phyloP scores from a whole-genome alignment of 139 green algal species.

The Chlorella sp. region DNA sequence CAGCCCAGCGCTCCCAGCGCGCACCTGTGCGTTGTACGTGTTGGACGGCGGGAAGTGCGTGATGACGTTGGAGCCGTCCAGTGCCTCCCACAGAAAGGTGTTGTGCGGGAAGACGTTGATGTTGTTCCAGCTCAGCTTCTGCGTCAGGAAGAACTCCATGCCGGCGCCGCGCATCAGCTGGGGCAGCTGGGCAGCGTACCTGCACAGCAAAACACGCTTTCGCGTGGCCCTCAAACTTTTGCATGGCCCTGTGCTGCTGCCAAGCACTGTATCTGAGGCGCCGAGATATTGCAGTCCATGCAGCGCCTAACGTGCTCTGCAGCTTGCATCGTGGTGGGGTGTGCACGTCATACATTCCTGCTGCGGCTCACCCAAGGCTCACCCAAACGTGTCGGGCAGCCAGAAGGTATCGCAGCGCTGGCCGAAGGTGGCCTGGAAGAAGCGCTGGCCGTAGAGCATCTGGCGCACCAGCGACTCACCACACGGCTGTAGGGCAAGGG shows the following conservation, averaged over 20 bases:
- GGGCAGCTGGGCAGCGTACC: constrained; percentile 29
- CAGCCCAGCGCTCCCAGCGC: no score
- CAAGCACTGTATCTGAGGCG: neutral
- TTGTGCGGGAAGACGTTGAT: constrained; percentile 39
- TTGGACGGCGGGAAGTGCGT: constrained; percentile 25
- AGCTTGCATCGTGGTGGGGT: no score
- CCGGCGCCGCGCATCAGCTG: constrained; percentile 21
- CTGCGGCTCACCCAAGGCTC: no score
- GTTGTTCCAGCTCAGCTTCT: constrained; percentile 45
- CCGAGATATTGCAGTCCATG: no score
- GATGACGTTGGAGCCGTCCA: constrained; percentile 16
- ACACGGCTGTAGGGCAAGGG: constrained; percentile 4
- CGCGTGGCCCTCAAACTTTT: neutral
- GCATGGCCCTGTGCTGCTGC: neutral
- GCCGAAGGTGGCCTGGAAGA: constrained; percentile 22
- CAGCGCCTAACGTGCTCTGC: no score
- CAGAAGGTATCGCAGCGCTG: constrained; percentile 20
- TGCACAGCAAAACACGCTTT: neutral
- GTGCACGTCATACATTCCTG: no score
- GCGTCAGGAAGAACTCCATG: constrained; percentile 34
- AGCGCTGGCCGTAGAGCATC: constrained; percentile 32
- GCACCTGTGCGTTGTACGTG: constrained; percentile 29
- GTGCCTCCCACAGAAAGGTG: constrained; percentile 25
- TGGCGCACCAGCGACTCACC: constrained; percentile 34
- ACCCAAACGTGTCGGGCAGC: constrained; percentile 31